Conservation (phyloP, 805 yeast species). For the Monosporozyma aerobia region DNA sequence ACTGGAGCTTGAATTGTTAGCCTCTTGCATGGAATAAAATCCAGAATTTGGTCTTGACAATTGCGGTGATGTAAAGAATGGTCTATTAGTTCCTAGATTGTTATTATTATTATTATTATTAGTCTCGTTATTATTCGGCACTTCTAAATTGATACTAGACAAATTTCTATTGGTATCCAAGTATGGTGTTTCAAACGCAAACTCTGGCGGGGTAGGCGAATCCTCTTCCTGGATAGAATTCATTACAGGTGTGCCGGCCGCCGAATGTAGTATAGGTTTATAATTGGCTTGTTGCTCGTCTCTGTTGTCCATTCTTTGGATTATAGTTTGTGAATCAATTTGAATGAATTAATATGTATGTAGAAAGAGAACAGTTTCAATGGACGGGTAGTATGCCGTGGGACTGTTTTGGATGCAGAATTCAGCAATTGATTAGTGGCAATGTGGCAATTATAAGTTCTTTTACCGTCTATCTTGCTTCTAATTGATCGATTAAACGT, state of each 20-base stretch:
- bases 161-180: background rate
- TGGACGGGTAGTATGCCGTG: background rate
- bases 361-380: background rate
- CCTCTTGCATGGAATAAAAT: constrained; percentile 23
- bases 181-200: constrained; percentile 11
- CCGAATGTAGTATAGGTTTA: constrained; percentile 1
- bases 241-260: constrained; percentile 18
- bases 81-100: constrained; percentile 2
- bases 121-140: background rate
- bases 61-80: constrained; percentile 16
- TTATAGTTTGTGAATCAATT: background rate
- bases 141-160: background rate
- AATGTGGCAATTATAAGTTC: background rate
- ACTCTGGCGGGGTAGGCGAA: constrained; percentile 9
- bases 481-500: background rate
- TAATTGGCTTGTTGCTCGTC: constrained; percentile 2
- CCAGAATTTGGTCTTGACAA: constrained; percentile 14
- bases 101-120: background rate
- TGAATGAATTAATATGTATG: too few relatives aligned
- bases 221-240: constrained; percentile 25
- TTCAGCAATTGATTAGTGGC: background rate
- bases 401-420: background rate
- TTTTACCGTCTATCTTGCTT: background rate
- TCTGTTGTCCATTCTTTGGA: constrained; percentile 2
- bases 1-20: constrained; percentile 29